Conservation (phyloP, 768 basidiomycete genomes). For the Suillus sp. region DNA sequence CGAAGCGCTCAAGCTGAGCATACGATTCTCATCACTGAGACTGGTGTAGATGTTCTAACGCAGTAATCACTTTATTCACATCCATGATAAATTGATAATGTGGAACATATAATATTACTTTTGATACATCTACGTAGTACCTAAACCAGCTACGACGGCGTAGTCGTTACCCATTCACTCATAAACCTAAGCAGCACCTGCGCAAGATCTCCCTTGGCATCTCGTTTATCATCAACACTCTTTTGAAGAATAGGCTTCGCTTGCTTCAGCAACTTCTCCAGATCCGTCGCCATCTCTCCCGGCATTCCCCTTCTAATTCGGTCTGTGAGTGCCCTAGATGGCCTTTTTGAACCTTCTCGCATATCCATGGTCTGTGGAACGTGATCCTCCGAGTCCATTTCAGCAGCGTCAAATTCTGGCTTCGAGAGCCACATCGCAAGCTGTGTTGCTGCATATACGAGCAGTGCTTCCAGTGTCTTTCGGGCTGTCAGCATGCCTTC, state of each 20-base stretch:
- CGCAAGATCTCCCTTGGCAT: slow-evolving; percentile 54
- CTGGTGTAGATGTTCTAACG: slow-evolving; percentile 80
- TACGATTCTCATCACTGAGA: slow-evolving; percentile 81
- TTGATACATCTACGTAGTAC: slow-evolving; percentile 4
- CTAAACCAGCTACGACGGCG: slow-evolving; percentile 23
- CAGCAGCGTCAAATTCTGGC: slow-evolving; percentile 59
- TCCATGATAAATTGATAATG: not conserved
- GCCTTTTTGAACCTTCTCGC: slow-evolving; percentile 37
- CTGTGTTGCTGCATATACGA: slow-evolving; percentile 75
- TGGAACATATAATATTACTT: slow-evolving; percentile 16
- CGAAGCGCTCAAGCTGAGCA: slow-evolving; percentile 87
- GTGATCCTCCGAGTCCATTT: slow-evolving; percentile 46
- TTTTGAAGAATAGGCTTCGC: slow-evolving; percentile 66
- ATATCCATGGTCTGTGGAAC: slow-evolving; percentile 14
- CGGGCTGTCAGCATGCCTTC: slow-evolving; percentile 59
- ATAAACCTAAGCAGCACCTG: slow-evolving; percentile 64
- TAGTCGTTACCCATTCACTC: slow-evolving; percentile 55
- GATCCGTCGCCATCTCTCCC: slow-evolving; percentile 74
- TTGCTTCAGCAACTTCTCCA: slow-evolving; percentile 66
- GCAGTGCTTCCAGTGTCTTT: slow-evolving; percentile 64
- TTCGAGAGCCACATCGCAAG: slow-evolving; percentile 78
- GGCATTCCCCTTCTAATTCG: slow-evolving; percentile 75
- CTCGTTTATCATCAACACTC: slow-evolving; percentile 46
- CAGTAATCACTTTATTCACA: slow-evolving; percentile 20
- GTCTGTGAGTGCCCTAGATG: slow-evolving; percentile 59